Base-by-base conservation (phyloP, 768 basidiomycete genomes). In the Mycena crocata region DNA sequence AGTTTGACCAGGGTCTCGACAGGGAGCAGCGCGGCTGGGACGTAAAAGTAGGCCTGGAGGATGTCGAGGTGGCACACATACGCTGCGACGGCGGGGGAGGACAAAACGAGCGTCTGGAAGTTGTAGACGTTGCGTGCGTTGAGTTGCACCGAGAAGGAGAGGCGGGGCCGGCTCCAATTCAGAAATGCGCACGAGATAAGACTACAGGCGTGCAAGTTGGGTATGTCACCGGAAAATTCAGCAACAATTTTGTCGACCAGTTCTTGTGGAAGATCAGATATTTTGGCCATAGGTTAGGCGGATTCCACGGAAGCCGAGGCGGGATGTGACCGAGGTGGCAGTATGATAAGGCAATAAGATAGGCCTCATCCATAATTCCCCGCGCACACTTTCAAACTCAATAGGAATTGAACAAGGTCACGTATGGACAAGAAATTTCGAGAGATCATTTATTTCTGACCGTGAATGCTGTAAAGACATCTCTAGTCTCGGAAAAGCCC, bases 211-310 rank as follows among this genome's bases (percentile, higher is more conserved):
- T 54, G 49, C 34, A 71, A 50, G 21, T 24, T 44, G 14, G 31
- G 24, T 1, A n/a, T 14, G 23, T 67, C 69, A 15, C 26, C 44
- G 10, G 21, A 7, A 3, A 67, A 52, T 37, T 50, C 54, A 26
- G 37, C 37, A 57, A 71, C 37, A n/a, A 71, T 68, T 13, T 62
- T 34, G 26, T 39, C 69, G 5, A 71, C 37, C 3, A 71, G 50
- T 39, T 71, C 69, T 32, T 64, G 66, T 6, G 69, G 66, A 12
- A 71, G 54, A n/a, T 66, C 60, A 6, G 39, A 34, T 19, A 60
- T 12, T 2, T 51, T 56, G 19, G 40, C 49, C 63, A 64, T 64
- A n/a, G n/a, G n/a, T n/a, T n/a, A n/a, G n/a, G n/a, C n/a, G n/a
- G n/a, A n/a, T n/a, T n/a, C n/a, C n/a, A n/a, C n/a, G n/a, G n/a